Percentiles rank a stretch among this genome's conserved stretches.
phyloP scores from a whole-genome alignment of 345 rosid genomes.

The Erodium maritimum region DNA sequence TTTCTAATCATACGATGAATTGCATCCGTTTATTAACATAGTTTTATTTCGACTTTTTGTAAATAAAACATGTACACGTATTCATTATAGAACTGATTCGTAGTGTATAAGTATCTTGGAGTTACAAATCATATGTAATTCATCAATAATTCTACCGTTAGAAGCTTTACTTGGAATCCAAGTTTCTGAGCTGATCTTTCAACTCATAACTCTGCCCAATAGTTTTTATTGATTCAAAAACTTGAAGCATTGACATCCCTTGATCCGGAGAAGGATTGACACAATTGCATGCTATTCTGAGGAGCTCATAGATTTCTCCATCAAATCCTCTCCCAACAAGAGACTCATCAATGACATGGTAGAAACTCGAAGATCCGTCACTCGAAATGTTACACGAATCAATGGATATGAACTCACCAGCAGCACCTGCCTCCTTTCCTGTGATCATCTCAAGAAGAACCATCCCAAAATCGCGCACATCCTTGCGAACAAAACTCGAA shows the following conservation, averaged over 20 bases:
- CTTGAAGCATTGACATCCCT: not conserved
- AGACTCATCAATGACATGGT: constrained; percentile 6
- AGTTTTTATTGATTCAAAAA: too few relatives aligned
- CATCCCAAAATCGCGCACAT: not conserved
- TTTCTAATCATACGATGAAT: too few relatives aligned
- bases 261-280: constrained; percentile 6
- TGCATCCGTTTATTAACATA: too few relatives aligned
- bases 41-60: too few relatives aligned
- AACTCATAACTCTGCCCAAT: not conserved
- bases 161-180: not conserved
- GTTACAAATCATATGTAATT: too few relatives aligned
- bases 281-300: constrained; percentile 12
- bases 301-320: constrained; percentile 8
- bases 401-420: not conserved
- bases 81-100: too few relatives aligned
- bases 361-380: not conserved
- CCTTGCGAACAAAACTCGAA: constrained; percentile 4
- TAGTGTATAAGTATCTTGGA: too few relatives aligned
- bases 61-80: too few relatives aligned
- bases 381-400: too few relatives aligned
- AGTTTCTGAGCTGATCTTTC: not conserved
- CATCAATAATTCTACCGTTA: too few relatives aligned
- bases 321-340: constrained; percentile 15
- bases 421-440: not conserved
- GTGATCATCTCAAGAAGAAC: not conserved